phyloP scores from a whole-genome alignment of 2,329 filamentous ascomycete genomes.

The Pseudogymnoascus sp. region DNA sequence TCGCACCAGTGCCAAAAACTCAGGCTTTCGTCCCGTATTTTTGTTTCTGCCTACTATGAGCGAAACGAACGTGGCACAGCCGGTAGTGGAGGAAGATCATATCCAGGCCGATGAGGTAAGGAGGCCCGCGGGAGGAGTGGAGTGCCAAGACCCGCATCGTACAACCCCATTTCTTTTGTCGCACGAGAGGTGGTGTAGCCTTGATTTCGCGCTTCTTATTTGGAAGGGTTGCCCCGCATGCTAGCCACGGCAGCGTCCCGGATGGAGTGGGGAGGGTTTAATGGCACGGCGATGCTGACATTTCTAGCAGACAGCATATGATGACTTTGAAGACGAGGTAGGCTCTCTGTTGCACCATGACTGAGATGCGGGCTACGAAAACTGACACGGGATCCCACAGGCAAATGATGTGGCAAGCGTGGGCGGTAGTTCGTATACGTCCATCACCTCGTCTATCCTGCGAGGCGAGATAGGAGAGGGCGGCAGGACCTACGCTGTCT shows the following conservation, averaged over 20 bases:
- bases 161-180: neutral
- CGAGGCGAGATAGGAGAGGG: slow-evolving; percentile 12
- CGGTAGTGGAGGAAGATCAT: neutral
- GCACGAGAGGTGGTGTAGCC: neutral
- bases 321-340: slow-evolving; percentile 2
- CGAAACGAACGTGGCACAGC: neutral
- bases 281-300: neutral
- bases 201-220: neutral
- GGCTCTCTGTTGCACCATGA: neutral
- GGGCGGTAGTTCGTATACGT: neutral
- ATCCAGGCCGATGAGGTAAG: slow-evolving; percentile 5
- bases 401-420: neutral
- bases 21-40: neutral
- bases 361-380: neutral
- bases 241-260: neutral
- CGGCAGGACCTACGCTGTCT: slow-evolving; percentile 14
- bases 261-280: neutral
- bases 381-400: neutral
- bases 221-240: neutral
- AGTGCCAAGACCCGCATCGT: neutral
- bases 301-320: neutral
- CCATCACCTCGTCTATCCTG: neutral
- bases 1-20: neutral
- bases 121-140: neutral
- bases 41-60: neutral